Evolutionary conservation across 2,329 filamentous ascomycete genomes (phyloP), one percentile per base, ranked within the genome.

Genomic region (Claviceps sp.): DNA sequence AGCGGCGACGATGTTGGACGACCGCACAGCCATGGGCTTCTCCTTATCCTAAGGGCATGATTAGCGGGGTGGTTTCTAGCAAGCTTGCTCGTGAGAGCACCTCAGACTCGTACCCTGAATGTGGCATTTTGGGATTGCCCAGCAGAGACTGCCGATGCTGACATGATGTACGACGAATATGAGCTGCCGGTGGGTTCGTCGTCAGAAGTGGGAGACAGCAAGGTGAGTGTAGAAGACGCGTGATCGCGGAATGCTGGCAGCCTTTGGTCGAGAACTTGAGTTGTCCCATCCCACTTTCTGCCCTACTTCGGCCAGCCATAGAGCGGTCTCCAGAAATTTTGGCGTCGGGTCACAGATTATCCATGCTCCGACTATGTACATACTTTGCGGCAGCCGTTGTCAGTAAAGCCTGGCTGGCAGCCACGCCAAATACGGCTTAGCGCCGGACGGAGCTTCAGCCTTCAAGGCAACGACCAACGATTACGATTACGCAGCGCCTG

Each of bases 1-100:
- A 62, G 93, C 93, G 62, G 93, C 93, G 65, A 95, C 86, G 71
- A 98, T 97, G 73, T 98, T 98, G 65, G 88, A 87, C 58, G 87
- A 90, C 62, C 93, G 86, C 59, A 98, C 93, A 59, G 93, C 93
- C 77, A 93, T 85, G 61, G 93, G 93, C 88, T 98, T 98, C 76
- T 96, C 93, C 82, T 96, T 98, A 67, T 84, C 80, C 81, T 84
- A 60, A 49, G 60, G 50, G 58, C 49, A 24, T 51, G 59, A 71
- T 60, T 71, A 67, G 63, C 63, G 64, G 63, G 63, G 61, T 68
- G 65, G 18, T 46, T 68, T 55, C 50, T 46, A 9, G 5, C 40
- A 57, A 67, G 61, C 62, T 65, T 58, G 53, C 18, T 22, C 11
- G 16, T 18, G 52, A 47, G 52, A 45, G 51, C 48, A 48, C 61